Evolutionary conservation across 139 green algal genomes (phyloP), one percentile per base, ranked within the genome.

Genomic region (Eudorina sp.): DNA sequence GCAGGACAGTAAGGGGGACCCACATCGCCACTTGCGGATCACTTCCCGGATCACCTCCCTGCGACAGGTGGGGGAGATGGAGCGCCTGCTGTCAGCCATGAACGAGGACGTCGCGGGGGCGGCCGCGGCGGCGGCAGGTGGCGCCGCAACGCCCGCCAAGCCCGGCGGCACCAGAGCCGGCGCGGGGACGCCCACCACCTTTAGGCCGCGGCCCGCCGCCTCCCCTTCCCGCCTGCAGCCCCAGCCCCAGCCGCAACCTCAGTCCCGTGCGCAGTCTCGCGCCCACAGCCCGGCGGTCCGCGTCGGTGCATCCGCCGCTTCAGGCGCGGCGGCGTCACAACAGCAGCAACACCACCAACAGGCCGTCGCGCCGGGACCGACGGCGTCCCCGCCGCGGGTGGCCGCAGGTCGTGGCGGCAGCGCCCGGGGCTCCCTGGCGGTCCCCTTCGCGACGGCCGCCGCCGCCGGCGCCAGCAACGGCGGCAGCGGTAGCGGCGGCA

Each of bases 11-110:
- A n/a, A n/a, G n/a, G n/a, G n/a, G n/a, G n/a, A n/a, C n/a, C n/a
- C n/a, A n/a, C n/a, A n/a, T n/a, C n/a, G n/a, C n/a, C n/a, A n/a
- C n/a, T n/a, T n/a, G n/a, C n/a, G n/a, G n/a, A n/a, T n/a, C n/a
- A n/a, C n/a, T n/a, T n/a, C n/a, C n/a, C n/a, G n/a, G n/a, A n/a
- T n/a, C n/a, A n/a, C n/a, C n/a, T n/a, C n/a, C n/a, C n/a, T n/a
- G n/a, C 38, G 9, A 2, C 78, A 85, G 78, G 78, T 86, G 19
- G 11, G 34, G n/a, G 80, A 86, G 21, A 86, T 86, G 80, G 80
- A 86, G 80, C 41, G 31, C 41, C 41, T 86, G 41, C 80, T 86
- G n/a, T 45, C 53, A 3, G 40, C 29, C 55, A 85, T 85, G 21
- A 74, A 45, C 18, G 55, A 58, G 18, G 55, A 74, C 55, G 38